phyloP scores from a whole-genome alignment of 2,329 filamentous ascomycete genomes.

The Ploettnerulaceae sp. region DNA sequence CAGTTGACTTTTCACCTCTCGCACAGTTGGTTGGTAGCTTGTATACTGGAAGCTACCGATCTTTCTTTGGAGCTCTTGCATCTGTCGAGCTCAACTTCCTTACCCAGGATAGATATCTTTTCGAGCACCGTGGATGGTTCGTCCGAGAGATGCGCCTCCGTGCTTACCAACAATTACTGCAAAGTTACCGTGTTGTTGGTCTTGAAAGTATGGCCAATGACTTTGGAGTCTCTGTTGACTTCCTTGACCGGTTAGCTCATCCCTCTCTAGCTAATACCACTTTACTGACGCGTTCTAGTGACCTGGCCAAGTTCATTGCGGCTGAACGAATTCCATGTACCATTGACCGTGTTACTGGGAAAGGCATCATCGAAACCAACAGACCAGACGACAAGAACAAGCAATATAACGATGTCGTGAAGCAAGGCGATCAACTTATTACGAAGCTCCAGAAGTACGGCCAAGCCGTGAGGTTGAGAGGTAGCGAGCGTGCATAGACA shows the following conservation, averaged over 20 bases:
- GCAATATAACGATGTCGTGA: conserved; percentile 97
- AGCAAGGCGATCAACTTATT: conserved; percentile 95
- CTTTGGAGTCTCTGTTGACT: conserved; percentile 96
- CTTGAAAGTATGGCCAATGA: conserved; percentile 94
- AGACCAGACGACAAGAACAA: conserved; percentile 99
- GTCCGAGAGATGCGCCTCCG: conserved; percentile 97
- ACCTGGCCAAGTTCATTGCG: conserved; percentile 95
- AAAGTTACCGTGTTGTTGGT: conserved; percentile 96
- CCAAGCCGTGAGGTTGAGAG: conserved; percentile 87
- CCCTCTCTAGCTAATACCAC: neutral
- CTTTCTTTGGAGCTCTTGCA: conserved; percentile 86
- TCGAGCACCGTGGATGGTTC: conserved; percentile 95
- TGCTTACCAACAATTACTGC: conserved; percentile 92
- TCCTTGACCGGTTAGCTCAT: conserved; percentile 74
- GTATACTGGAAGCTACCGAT: conserved; percentile 90
- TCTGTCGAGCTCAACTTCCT: conserved; percentile 92
- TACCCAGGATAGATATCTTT: conserved; percentile 87
- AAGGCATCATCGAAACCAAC: conserved; percentile 97
- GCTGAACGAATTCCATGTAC: conserved; percentile 92
- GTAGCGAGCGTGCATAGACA: conserved; percentile 79
- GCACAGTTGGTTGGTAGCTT: conserved; percentile 84
- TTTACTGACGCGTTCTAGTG: conserved; percentile 46
- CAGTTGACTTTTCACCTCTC: conserved; percentile 84
- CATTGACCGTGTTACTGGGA: conserved; percentile 93
- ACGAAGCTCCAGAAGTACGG: conserved; percentile 99